Conservation (phyloP, 352 stramenopile species). For the Saprolegnia parasitica region DNA sequence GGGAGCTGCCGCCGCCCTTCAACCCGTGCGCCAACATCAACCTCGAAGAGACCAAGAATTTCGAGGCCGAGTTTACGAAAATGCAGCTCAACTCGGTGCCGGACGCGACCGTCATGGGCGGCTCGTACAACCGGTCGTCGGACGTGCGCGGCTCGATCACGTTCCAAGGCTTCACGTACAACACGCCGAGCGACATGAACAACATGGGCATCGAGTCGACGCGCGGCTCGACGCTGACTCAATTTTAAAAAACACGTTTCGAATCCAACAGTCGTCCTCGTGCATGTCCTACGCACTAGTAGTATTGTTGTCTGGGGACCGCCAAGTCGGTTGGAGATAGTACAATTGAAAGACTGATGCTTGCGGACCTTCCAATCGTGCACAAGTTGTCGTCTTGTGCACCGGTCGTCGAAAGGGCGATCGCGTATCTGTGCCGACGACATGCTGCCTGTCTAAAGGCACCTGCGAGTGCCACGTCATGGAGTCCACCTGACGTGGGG, state of each 20-base stretch:
- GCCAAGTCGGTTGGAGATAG: no score
- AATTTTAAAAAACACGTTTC: constrained; percentile 11
- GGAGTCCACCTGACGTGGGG: no score
- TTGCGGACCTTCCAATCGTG: no score
- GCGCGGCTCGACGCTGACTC: constrained; percentile 17
- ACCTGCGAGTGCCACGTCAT: no score
- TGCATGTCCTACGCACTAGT: no score
- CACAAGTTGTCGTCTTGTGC: no score
- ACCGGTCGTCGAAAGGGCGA: no score
- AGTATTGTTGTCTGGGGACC: no score
- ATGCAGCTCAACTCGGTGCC: constrained; percentile 87
- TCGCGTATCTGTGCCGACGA: no score
- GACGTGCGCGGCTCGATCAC: constrained; percentile 80
- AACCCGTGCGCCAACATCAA: constrained; percentile 68
- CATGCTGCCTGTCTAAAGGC: no score
- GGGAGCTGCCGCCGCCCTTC: constrained; percentile 78
- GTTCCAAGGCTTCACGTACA: constrained; percentile 87
- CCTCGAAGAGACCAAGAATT: constrained; percentile 80
- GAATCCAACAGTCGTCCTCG: no score
- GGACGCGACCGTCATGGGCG: constrained; percentile 43
- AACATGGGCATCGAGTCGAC: constrained; percentile 45
- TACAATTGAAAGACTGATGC: no score
- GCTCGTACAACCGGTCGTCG: constrained; percentile 52
- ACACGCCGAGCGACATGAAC: constrained; percentile 79
- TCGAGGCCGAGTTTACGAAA: constrained; percentile 87